Evolutionary conservation across 2,329 filamentous ascomycete genomes (phyloP).

Genomic region (Biscogniauxia sp.): DNA sequence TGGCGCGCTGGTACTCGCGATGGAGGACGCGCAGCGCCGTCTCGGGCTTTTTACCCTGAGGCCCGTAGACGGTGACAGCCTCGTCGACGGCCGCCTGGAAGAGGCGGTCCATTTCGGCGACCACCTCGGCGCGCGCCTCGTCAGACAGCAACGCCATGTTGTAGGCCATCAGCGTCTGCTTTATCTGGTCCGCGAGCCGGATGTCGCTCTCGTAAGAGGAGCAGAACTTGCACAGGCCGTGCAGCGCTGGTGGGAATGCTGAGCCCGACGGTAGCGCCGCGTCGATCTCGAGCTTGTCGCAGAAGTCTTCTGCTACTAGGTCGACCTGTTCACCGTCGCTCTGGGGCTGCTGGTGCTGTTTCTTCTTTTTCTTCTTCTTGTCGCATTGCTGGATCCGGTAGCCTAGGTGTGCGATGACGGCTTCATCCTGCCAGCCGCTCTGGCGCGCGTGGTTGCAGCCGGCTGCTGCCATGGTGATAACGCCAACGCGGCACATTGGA

Average conservation of each 20-base stretch:
- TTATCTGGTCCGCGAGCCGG: constrained; percentile 19
- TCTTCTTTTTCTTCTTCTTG: background rate
- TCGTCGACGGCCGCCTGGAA: constrained; percentile 21
- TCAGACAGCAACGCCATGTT: constrained; percentile 21
- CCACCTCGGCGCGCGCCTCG: constrained; percentile 12
- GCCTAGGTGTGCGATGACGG: constrained; percentile 14
- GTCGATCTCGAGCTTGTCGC: background rate
- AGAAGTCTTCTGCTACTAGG: background rate
- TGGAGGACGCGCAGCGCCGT: background rate
- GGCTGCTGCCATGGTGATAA: constrained; percentile 16
- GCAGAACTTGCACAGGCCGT: constrained; percentile 23
- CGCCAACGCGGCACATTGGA: constrained; percentile 20
- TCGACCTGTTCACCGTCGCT: background rate
- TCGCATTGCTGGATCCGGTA: background rate
- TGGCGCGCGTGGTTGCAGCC: constrained; percentile 22
- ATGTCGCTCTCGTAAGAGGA: constrained; percentile 18
- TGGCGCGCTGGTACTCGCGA: constrained; percentile 18
- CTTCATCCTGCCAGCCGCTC: constrained; percentile 18
- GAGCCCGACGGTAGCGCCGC: background rate
- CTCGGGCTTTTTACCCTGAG: background rate
- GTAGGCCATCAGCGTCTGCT: constrained; percentile 20
- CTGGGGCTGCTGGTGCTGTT: background rate
- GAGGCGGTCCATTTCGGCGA: constrained; percentile 18
- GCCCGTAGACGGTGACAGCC: constrained; percentile 8
- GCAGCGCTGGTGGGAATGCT: constrained; percentile 3